A percentile compares a stretch with the other conserved stretches of the same genome.
Conservation (phyloP, 2,329 filamentous ascomycete genomes). For the Apiospora pterosperma region DNA sequence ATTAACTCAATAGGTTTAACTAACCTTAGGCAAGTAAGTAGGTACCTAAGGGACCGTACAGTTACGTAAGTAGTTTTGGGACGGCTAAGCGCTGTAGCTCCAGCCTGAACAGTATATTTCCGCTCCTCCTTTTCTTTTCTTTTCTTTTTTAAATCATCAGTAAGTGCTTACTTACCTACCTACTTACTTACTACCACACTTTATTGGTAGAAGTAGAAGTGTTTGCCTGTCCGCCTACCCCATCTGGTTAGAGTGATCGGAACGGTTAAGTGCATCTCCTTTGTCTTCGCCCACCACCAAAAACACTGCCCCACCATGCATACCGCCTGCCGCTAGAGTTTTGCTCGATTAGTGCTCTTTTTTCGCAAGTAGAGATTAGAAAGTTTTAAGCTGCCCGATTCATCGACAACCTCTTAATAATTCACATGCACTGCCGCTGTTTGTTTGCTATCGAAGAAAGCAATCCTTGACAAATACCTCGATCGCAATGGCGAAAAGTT, state of each 20-base stretch:
- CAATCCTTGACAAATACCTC: not conserved
- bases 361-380: not conserved
- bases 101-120: not conserved
- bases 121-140: not conserved
- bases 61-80: not conserved
- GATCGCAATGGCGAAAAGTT: conserved; percentile 78
- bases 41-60: not conserved
- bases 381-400: not conserved
- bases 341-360: not conserved
- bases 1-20: not conserved
- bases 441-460: not conserved
- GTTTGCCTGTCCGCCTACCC: not conserved
- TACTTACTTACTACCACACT: no score
- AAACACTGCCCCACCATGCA: not conserved
- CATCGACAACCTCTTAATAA: not conserved
- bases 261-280: not conserved
- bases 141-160: no score
- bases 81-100: not conserved
- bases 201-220: not conserved
- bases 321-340: conserved; percentile 1
- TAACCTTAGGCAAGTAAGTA: not conserved
- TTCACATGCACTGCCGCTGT: not conserved
- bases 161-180: no score
- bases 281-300: not conserved
- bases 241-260: not conserved